phyloP scores from a whole-genome alignment of 2,329 filamentous ascomycete genomes.

The Colletotrichum sp. region DNA sequence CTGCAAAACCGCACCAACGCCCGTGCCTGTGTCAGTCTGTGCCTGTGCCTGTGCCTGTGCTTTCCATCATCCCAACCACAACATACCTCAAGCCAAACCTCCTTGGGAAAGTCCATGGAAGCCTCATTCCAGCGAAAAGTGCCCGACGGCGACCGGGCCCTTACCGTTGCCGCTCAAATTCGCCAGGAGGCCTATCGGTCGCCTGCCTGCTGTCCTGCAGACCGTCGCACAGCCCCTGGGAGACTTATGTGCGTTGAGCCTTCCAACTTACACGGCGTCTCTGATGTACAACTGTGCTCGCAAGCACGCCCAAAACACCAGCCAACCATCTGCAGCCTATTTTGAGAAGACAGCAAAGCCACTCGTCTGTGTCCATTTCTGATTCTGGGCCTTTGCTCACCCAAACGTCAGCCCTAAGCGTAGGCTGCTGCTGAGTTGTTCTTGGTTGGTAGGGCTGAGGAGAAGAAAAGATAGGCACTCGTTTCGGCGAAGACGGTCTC shows the following conservation, averaged over 20 bases:
- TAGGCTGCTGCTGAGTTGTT: not conserved
- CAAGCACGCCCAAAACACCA: not conserved
- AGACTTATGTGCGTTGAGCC: too few relatives aligned
- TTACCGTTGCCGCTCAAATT: not conserved
- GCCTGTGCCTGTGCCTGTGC: not conserved
- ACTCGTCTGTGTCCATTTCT: not conserved
- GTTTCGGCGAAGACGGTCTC: not conserved
- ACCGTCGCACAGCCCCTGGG: not conserved
- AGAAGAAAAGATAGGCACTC: not conserved
- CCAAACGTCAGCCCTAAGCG: not conserved
- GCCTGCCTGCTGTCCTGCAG: not conserved
- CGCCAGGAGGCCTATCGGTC: not conserved
- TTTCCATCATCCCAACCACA: not conserved
- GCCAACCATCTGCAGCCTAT: not conserved
- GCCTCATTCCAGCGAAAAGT: not conserved
- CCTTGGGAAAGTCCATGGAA: conserved; percentile 1
- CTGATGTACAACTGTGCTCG: not conserved
- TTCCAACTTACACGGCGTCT: not conserved
- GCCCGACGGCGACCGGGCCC: not conserved
- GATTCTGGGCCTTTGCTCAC: not conserved
- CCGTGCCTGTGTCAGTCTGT: not conserved
- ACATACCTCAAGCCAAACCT: not conserved
- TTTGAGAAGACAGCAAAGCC: not conserved
- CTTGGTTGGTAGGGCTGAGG: conserved; percentile 7
- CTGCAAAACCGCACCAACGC: not conserved